These are phyloP conservation scores for Aspergillus taichungensis DNA, from an alignment of 495 filamentous ascomycete genomes.

Conservation along the genomic window DNA sequence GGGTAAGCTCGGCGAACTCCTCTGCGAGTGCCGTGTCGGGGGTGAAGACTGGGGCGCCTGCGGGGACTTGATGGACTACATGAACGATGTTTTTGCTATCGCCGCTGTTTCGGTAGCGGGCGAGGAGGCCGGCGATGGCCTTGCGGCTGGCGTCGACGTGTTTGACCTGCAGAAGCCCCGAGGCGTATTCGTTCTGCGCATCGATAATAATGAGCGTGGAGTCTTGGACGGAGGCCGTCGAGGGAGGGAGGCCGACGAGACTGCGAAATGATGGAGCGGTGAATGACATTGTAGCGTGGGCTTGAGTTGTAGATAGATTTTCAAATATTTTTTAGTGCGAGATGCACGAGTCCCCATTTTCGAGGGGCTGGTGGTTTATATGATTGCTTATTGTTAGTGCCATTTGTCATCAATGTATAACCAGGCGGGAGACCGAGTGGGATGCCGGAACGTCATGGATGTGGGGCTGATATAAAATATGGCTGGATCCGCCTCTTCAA, in stretches of 20 bases:
- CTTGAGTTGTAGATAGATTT: too few species aligned
- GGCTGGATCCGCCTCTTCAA: too few species aligned
- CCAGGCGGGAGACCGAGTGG: too few species aligned
- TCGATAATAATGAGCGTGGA: constrained; percentile 54
- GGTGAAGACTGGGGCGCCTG: constrained; percentile 54
- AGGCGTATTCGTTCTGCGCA: constrained; percentile 54
- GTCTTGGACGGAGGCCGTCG: constrained; percentile 41
- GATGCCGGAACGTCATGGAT: too few species aligned
- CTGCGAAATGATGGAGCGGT: constrained; percentile 40
- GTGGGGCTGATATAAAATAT: too few species aligned
- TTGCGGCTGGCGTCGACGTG: constrained; percentile 37
- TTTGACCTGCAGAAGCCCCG: constrained; percentile 40
- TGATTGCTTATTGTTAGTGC: too few species aligned
- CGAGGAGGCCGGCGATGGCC: constrained; percentile 39
- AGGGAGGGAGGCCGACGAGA: constrained; percentile 37
- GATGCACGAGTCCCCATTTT: too few species aligned
- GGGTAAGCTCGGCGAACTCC: constrained; percentile 43
- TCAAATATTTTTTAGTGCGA: too few species aligned
- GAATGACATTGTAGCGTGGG: neutral
- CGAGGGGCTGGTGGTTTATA: too few species aligned
- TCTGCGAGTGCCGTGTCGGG: constrained; percentile 41
- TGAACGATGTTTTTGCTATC: constrained; percentile 45
- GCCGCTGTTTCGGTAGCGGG: constrained; percentile 38
- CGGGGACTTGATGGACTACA: constrained; percentile 44
- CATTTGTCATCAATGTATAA: too few species aligned